Evolutionary conservation across 164 flowering plant genomes (phyloP), one percentile per base, ranked within the genome.

Genomic region (Litsea cubeba): DNA sequence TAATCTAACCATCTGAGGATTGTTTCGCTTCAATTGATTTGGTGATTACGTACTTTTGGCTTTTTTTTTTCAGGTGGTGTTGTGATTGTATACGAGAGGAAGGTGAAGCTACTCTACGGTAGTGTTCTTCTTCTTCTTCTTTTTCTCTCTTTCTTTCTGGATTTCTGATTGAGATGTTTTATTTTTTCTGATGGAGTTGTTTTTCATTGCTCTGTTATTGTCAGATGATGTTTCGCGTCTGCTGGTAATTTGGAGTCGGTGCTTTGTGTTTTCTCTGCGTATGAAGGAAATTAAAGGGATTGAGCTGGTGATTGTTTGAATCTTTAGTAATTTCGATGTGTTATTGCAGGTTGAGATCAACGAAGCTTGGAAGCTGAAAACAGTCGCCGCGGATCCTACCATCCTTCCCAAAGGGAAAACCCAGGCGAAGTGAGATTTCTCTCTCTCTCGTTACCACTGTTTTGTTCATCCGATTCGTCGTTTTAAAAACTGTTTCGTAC

Each of bases 41-140:
- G 24, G 12, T 22, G 15, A 22, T 11, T 25, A 25, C 3, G 10
- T 63, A 17, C 23, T 23, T 26, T 22, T 63, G 30, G 3, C 15
- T n/a, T n/a, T n/a, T n/a, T n/a, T n/a, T n/a, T 62, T 65, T 78
- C 30, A 90, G 98, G 97, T 72, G 99, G 99, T 62, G 98, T 94
- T 0, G 98, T 92, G 8, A 92, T 92, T 67, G 95, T 95, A 7
- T 95, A 89, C 68, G 88, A 93, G 73, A 81, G 93, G 73, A 93
- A 95, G 85, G 99, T 95, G 68, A 92, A 89, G 75, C 88, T 93
- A 54, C 92, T 95, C 3, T 88, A 83, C 30, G 99, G 97, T 94
- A 80, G 57, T 77, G 73, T n/a, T 17, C 22, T 57, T 35, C 73
- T 32, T 22, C 18, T 24, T 51, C 62, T 24, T 62, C 23, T 20